Evolutionary conservation across 768 basidiomycete species (phyloP), one percentile per base, ranked within the genome.

Genomic region (Pulveroboletus sp.): DNA sequence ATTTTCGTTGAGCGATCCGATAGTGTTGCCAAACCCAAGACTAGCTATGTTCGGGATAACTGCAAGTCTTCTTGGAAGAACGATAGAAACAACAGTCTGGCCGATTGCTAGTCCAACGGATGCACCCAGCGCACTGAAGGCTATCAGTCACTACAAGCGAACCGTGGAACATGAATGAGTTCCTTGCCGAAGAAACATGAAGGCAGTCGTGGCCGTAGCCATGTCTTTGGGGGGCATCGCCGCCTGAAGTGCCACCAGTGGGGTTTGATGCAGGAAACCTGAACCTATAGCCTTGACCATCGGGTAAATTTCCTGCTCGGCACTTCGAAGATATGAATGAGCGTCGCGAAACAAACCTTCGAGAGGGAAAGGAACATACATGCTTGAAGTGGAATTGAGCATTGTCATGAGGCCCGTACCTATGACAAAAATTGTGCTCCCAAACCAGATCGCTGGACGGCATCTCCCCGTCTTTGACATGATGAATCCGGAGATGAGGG

Each of bases 221-320:
- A 91, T 89, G 55, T 89, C 86, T 56, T 81, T 82, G 24, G 87
- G 62, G 2, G 89, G 89, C 88, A 91, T 91, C 3, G 88, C 82
- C 4, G 86, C 85, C 67, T 91, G 89, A n/a, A 91, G 67, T 10
- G 75, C 84, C 51, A 88, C 84, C 27, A 88, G 67, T 0, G 85
- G 86, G 3, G 67, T 64, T 73, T 81, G 78, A 74, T 85, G 85
- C 34, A 88, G 64, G 55, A 72, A 75, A 0, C 86, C 86, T 12
- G 80, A 60, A 0, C 85, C 86, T 12, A 82, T 23, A 6, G 83
- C 77, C 12, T 83, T 74, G 17, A 91, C 64, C 10, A 89, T 65
- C 3, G 83, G 81, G 55, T 74, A 86, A 4, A 89, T 41, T 9
- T 77, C 78, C 63, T 86, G 79, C 58, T 76, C 69, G 2, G 79